These are phyloP conservation scores for Tulasnella sp. DNA, from an alignment of 768 basidiomycete genomes.

Conservation along the genomic window DNA sequence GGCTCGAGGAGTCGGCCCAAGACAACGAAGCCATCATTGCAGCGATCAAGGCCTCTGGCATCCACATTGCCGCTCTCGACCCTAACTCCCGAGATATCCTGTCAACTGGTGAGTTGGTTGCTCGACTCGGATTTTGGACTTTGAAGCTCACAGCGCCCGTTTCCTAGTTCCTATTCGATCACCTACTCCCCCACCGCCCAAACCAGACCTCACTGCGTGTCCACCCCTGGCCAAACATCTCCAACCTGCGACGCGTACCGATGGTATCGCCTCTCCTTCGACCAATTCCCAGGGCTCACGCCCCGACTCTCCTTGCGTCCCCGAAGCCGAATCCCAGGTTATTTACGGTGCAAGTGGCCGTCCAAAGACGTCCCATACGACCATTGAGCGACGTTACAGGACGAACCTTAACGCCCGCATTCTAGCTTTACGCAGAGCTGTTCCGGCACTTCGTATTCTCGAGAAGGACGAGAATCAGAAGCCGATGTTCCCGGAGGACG, in stretches of 20 bases:
- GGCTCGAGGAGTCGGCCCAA: background rate
- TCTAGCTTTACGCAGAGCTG: constrained; percentile 67
- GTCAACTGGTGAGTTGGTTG: background rate
- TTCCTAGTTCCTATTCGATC: background rate
- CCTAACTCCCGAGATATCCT: background rate
- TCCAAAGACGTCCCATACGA: constrained; percentile 84
- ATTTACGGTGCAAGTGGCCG: constrained; percentile 28
- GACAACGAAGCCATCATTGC: background rate
- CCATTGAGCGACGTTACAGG: constrained; percentile 80
- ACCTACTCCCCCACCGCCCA: constrained; percentile 1
- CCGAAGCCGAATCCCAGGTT: background rate
- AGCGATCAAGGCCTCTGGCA: constrained; percentile 7
- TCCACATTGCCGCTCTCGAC: background rate
- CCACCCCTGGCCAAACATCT: constrained; percentile 13
- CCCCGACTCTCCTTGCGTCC: background rate
- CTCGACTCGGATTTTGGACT: background rate
- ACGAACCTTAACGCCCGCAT: constrained; percentile 85
- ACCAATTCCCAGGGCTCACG: background rate
- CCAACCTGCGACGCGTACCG: background rate
- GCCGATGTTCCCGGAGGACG: constrained; percentile 35
- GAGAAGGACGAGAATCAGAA: constrained; percentile 41
- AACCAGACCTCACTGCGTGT: constrained; percentile 7
- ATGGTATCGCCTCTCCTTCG: background rate
- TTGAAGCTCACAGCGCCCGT: background rate
- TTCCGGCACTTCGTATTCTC: constrained; percentile 73